Conservation (phyloP, 345 rosid genomes). For the Jatropha curcas region DNA sequence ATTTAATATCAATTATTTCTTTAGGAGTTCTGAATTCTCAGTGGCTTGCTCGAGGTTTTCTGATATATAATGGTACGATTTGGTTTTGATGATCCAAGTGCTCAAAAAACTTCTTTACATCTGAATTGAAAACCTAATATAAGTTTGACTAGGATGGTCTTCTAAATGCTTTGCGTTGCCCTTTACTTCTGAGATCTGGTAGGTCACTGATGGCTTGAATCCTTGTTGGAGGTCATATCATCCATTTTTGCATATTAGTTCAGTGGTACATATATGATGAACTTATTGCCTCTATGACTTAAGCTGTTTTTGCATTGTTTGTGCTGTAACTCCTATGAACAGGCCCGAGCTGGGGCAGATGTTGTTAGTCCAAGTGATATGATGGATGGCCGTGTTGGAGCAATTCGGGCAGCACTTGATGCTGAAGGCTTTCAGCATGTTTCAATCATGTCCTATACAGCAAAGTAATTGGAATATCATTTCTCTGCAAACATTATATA, state of each 20-base stretch:
- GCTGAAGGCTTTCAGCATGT: slow-evolving; percentile 90
- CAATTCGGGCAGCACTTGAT: slow-evolving; percentile 86
- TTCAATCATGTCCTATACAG: slow-evolving; percentile 96
- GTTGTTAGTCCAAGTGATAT: slow-evolving; percentile 99
- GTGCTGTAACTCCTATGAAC: slow-evolving; percentile 16
- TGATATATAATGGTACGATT: not conserved
- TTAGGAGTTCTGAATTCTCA: not conserved
- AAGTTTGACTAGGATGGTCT: not conserved
- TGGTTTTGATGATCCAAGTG: not conserved
- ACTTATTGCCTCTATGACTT: not conserved
- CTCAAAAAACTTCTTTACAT: not conserved
- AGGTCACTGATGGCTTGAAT: slow-evolving; percentile 5
- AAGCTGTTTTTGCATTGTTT: slow-evolving; percentile 7
- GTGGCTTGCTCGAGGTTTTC: not conserved
- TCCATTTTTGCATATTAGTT: not conserved
- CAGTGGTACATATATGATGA: not conserved
- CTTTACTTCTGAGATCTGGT: not conserved
- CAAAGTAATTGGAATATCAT: slow-evolving; percentile 56
- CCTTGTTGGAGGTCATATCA: slow-evolving; percentile 2
- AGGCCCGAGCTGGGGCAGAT: slow-evolving; percentile 96
- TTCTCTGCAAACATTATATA: not conserved
- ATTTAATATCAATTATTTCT: not conserved
- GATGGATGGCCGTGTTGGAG: slow-evolving; percentile 97
- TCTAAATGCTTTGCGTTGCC: slow-evolving; percentile 5
- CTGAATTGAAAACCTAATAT: not conserved